Evolutionary conservation across 306 rosid species (phyloP), one percentile per base, ranked within the genome.

Genomic region (Dalbergia cultrata): DNA sequence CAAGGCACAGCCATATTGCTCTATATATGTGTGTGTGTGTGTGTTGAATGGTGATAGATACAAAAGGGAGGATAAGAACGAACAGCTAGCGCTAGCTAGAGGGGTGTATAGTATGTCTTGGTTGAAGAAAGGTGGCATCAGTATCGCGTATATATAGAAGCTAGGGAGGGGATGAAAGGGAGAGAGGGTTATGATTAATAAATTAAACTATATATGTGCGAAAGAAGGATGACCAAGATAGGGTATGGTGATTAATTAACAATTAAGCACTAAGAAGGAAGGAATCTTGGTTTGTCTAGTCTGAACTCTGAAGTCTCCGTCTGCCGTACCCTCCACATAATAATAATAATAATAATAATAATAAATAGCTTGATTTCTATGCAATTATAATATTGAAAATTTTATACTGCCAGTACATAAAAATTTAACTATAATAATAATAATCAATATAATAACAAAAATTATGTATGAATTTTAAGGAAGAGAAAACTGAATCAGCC

Each of bases 1-100:
- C 91, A 81, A 11, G 95, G 80, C 8, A 85, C 87, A 10, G 88
- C 93, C 99, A 53, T 44, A 92, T 91, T 53, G 52, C 58, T 75
- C 13, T 72, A 10, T 53, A 71, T 52, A 33, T 26, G 1, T 16
- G 17, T 7, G 41, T 4, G 41, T 7, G 41, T 7, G 41, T 7
- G 39, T 3, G 39, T 35, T 26, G 31, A 26, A 26, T 26, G 31
- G 31, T 45, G 13, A 45, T 45, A 3, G 13, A 45, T 45, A 45
- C 13, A 45, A 45, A 9, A 11, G 50, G 13, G 13, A 3, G 2
- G 10, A 45, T 45, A 45, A 4, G 70, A 60, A 6, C 0, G 13
- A 33, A 39, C 26, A 37, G 18, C 3, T 26, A 26, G 31, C 31
- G 31, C 31, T 26, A 26, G 8, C 13, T n/a, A 0, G 75, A 39